Conservation (phyloP, 441 rosid genomes). For the Brassica hybrid region DNA sequence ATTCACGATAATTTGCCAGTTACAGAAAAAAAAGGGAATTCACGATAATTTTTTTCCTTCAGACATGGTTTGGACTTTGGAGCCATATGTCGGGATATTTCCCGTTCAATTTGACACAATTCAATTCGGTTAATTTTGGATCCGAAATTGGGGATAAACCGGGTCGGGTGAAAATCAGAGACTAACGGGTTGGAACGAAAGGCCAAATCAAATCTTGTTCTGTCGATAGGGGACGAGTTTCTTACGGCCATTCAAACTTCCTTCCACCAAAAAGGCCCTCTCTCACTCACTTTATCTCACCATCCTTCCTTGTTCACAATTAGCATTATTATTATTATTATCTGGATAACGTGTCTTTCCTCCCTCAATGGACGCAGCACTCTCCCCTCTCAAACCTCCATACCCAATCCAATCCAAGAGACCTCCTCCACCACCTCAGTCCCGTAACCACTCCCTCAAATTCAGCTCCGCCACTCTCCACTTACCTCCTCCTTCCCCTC, state of each 20-base stretch:
- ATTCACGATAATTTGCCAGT: neutral
- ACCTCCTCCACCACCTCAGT: slow-evolving; percentile 37
- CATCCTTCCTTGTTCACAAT: neutral
- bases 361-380: slow-evolving; percentile 67
- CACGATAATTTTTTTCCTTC: too few species aligned
- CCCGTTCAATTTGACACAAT: neutral
- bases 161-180: neutral
- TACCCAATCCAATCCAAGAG: slow-evolving; percentile 52
- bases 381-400: slow-evolving; percentile 68
- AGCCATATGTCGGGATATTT: neutral
- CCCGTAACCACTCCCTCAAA: slow-evolving; percentile 54
- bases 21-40: too few species aligned
- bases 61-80: too few species aligned
- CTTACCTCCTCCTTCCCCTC: slow-evolving; percentile 60
- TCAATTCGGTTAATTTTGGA: neutral
- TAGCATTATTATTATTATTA: neutral
- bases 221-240: slow-evolving; percentile 15
- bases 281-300: neutral
- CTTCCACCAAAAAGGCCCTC: neutral
- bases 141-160: neutral
- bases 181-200: neutral
- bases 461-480: slow-evolving; percentile 75
- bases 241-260: slow-evolving; percentile 35
- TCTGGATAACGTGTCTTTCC: too few species aligned
- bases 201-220: slow-evolving; percentile 11